Conservation (phyloP, 371 early-diverging fungal species). For the Mortierella sp. region DNA sequence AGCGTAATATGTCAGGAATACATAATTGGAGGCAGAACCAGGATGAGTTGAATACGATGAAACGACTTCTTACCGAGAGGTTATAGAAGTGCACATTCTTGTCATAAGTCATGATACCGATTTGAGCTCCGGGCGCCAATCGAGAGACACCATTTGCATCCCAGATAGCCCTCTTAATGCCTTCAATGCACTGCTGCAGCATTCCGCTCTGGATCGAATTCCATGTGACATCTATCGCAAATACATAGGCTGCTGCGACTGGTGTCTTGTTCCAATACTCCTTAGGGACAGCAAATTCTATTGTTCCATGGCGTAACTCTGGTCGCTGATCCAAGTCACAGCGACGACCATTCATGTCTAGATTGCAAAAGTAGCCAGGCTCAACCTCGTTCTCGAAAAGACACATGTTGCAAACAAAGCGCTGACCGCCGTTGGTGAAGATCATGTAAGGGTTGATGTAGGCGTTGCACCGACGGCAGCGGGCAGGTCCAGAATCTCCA, state of each 20-base stretch:
- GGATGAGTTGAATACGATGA: background rate
- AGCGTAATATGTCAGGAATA: background rate
- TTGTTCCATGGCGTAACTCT: conserved; percentile 88
- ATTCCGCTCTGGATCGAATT: conserved; percentile 88
- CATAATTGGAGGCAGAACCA: no score
- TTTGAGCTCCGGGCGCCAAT: conserved; percentile 68
- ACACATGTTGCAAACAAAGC: conserved; percentile 95
- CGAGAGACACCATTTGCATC: conserved; percentile 58
- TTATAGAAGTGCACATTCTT: conserved; percentile 96
- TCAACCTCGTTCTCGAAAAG: conserved; percentile 84
- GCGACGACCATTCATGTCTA: conserved; percentile 93
- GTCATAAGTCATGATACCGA: conserved; percentile 95
- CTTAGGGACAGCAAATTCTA: conserved; percentile 92
- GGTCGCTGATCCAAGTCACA: conserved; percentile 90
- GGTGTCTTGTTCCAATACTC: conserved; percentile 80
- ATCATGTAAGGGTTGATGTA: conserved; percentile 94
- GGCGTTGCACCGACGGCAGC: conserved; percentile 93
- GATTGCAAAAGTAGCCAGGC: conserved; percentile 88
- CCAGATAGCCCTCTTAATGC: conserved; percentile 79
- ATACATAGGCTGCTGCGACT: conserved; percentile 78
- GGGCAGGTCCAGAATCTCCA: conserved; percentile 91
- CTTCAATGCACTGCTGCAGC: conserved; percentile 71
- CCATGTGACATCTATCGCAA: conserved; percentile 96
- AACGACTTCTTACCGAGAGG: conserved; percentile 69
- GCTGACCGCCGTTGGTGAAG: conserved; percentile 91